A percentile compares a stretch with the other conserved stretches of the same genome.
Evolutionary conservation across 768 basidiomycete species (phyloP).

Genomic region (Xerocomellus chrysenteron): DNA sequence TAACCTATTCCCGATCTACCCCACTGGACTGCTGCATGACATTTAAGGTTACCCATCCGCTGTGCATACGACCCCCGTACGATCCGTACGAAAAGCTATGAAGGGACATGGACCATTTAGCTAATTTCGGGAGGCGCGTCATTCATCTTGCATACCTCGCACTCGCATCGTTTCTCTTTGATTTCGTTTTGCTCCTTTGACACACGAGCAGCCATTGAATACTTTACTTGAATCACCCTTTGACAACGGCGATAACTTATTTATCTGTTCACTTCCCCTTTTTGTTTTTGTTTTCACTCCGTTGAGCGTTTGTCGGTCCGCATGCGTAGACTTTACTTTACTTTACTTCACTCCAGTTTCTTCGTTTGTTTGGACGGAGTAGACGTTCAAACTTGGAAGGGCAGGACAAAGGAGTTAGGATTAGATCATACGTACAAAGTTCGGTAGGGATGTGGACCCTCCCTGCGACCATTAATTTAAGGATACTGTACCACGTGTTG

Average conservation of each 20-base stretch:
- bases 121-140: not conserved
- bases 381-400: not conserved
- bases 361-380: not conserved
- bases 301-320: not conserved
- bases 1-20: not conserved
- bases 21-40: conserved; percentile 1
- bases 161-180: not conserved
- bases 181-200: not conserved
- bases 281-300: not conserved
- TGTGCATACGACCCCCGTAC: not conserved
- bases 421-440: not conserved
- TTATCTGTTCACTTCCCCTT: not conserved
- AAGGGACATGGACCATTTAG: not conserved
- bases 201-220: not conserved
- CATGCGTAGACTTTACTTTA: not conserved
- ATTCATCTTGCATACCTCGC: not conserved
- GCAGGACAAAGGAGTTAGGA: not conserved
- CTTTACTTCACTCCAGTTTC: not conserved
- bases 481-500: not conserved
- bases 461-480: not conserved
- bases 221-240: not conserved
- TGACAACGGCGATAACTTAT: not conserved
- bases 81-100: conserved; percentile 7
- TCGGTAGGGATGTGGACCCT: not conserved
- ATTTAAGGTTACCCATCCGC: not conserved